Percentiles rank a stretch among this genome's conserved stretches.
phyloP scores from a whole-genome alignment of 768 basidiomycete genomes.

The Leccinum truebloodii region DNA sequence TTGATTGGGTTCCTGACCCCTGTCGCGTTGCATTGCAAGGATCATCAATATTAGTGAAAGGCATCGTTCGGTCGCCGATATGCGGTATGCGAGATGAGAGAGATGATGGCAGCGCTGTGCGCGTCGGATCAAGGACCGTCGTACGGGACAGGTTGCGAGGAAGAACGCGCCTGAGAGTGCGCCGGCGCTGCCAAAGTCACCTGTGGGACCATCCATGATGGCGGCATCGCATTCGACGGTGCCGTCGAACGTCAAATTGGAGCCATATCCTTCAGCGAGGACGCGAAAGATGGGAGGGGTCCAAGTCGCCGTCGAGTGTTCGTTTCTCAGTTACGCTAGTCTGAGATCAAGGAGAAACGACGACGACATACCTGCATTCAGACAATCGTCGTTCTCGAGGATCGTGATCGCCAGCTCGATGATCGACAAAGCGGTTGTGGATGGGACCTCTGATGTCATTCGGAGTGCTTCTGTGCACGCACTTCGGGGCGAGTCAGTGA shows the following conservation, averaged over 20 bases:
- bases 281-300: neutral
- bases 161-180: slow-evolving; percentile 59
- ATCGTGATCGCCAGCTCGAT: slow-evolving; percentile 55
- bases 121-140: slow-evolving; percentile 3
- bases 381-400: slow-evolving; percentile 64
- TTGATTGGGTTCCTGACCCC: slow-evolving; percentile 72
- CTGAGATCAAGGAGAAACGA: neutral
- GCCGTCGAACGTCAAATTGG: slow-evolving; percentile 75
- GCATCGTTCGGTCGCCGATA: neutral
- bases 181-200: slow-evolving; percentile 71
- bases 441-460: slow-evolving; percentile 12
- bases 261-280: slow-evolving; percentile 57
- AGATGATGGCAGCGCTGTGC: neutral
- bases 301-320: neutral
- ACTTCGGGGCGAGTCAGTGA: slow-evolving; percentile 33
- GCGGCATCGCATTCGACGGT: slow-evolving; percentile 82
- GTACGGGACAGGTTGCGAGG: neutral
- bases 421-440: slow-evolving; percentile 40
- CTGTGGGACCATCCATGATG: slow-evolving; percentile 54
- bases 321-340: neutral
- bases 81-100: neutral
- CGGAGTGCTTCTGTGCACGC: slow-evolving; percentile 51
- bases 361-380: slow-evolving; percentile 65
- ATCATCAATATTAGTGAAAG: neutral
- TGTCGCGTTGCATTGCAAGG: slow-evolving; percentile 19